A percentile compares a stretch with the other conserved stretches of the same genome.
Evolutionary conservation across 1,284 basidiomycete genomes (phyloP).

Genomic region (Ustilago loliicola): DNA sequence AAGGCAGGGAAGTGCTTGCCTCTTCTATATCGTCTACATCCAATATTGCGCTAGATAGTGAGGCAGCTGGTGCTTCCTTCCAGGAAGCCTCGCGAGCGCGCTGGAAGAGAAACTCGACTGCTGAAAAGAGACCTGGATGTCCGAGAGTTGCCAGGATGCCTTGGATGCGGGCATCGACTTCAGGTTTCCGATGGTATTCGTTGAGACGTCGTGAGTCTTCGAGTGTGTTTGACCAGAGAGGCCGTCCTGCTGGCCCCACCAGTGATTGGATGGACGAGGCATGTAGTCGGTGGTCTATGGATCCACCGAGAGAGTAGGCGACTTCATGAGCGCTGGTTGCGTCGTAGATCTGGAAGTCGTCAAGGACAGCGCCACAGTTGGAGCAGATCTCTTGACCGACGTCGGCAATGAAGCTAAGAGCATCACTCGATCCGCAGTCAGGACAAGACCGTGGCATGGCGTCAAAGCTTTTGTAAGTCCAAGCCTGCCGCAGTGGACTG

Average conservation of each 20-base stretch:
- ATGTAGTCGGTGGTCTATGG: conserved; percentile 3
- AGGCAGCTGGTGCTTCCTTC: neutral
- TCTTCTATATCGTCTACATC: neutral
- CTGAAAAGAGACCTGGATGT: conserved; percentile 18
- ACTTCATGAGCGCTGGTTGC: conserved; percentile 23
- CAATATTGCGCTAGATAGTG: neutral
- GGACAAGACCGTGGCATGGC: conserved; percentile 28
- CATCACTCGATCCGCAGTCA: conserved; percentile 23
- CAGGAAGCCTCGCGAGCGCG: conserved; percentile 31
- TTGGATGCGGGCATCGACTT: conserved; percentile 36
- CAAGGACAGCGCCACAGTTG: conserved; percentile 22
- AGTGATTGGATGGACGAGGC: neutral
- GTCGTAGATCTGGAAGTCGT: conserved; percentile 35
- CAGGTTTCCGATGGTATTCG: conserved; percentile 23
- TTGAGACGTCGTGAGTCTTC: conserved; percentile 14
- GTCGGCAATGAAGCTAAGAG: conserved; percentile 19
- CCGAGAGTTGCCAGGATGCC: conserved; percentile 22
- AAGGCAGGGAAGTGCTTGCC: neutral
- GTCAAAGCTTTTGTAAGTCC: neutral
- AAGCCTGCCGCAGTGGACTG: neutral
- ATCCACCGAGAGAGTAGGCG: conserved; percentile 28
- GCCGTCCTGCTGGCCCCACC: neutral
- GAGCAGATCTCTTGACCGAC: conserved; percentile 32
- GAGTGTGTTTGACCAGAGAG: conserved; percentile 19
- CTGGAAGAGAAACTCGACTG: conserved; percentile 43